Percentiles rank a stretch among this genome's conserved stretches.
phyloP scores from a whole-genome alignment of 306 rosid genomes.

The Herpetospermum pedunculosum region DNA sequence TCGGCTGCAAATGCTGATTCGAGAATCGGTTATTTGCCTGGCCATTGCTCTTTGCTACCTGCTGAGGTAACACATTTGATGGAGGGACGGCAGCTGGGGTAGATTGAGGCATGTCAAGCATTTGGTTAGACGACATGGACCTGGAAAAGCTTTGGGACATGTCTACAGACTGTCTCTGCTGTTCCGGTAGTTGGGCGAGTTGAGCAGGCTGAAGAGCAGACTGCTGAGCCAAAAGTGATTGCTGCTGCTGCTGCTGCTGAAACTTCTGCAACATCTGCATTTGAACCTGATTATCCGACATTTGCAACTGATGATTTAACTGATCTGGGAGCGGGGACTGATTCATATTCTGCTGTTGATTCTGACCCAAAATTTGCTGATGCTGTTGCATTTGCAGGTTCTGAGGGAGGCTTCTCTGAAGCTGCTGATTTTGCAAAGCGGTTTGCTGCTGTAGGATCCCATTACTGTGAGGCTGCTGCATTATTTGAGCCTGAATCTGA shows the following conservation, averaged over 20 bases:
- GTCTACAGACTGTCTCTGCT: conserved; percentile 59
- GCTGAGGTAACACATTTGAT: conserved; percentile 34
- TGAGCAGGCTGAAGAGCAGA: conserved; percentile 50
- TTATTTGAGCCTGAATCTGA: conserved; percentile 57
- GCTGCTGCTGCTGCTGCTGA: conserved; percentile 79
- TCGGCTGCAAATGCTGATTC: conserved; percentile 46
- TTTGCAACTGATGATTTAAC: conserved; percentile 46
- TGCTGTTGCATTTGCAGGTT: conserved; percentile 41
- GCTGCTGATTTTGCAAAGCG: conserved; percentile 47
- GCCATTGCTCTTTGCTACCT: conserved; percentile 28
- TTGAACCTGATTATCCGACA: conserved; percentile 65
- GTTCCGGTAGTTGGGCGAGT: conserved; percentile 54
- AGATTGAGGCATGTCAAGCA: conserved; percentile 39
- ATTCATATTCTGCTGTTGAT: conserved; percentile 48
- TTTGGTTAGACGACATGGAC: conserved; percentile 36
- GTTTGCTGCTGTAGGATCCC: conserved; percentile 53
- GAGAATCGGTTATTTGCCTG: conserved; percentile 35
- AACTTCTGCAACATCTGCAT: conserved; percentile 65
- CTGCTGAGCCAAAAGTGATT: conserved; percentile 57
- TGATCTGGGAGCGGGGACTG: conserved; percentile 48
- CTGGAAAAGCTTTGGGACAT: conserved; percentile 46
- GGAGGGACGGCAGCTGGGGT: conserved; percentile 32
- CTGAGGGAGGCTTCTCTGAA: conserved; percentile 48
- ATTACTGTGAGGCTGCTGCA: conserved; percentile 56
- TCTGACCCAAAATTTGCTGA: conserved; percentile 40